These are phyloP conservation scores for Stereocaulon alpinum DNA, from an alignment of 495 filamentous ascomycete species.

Conservation along the genomic window DNA sequence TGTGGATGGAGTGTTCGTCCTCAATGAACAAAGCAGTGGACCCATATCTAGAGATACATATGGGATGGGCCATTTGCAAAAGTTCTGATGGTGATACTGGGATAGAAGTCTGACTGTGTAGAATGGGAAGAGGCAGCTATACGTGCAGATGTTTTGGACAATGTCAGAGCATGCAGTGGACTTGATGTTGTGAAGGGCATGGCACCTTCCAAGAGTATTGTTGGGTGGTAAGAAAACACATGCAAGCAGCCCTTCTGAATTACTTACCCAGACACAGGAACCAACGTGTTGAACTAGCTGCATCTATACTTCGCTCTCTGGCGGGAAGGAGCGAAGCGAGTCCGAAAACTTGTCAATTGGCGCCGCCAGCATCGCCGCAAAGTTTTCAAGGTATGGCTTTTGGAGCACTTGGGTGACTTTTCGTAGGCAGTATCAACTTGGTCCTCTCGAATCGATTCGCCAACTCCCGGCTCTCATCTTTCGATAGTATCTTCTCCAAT, in stretches of 20 bases:
- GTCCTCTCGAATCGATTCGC: constrained; percentile 14
- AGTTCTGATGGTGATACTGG: too few relatives aligned
- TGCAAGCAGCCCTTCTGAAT: too few relatives aligned
- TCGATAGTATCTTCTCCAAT: constrained; percentile 18
- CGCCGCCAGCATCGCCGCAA: constrained; percentile 37
- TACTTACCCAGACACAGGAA: too few relatives aligned
- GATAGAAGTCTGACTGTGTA: too few relatives aligned
- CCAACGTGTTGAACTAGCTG: too few relatives aligned
- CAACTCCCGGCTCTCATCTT: constrained; percentile 23
- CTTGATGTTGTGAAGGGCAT: too few relatives aligned
- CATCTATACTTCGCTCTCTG: constrained; percentile 1
- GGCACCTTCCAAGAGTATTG: too few relatives aligned
- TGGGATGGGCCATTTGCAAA: not conserved
- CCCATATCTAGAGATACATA: not conserved
- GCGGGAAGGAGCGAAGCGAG: constrained; percentile 39
- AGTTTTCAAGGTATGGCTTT: constrained; percentile 44
- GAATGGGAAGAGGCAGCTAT: too few relatives aligned
- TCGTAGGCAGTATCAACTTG: constrained; percentile 23
- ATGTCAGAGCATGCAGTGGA: too few relatives aligned
- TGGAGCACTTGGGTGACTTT: constrained; percentile 32
- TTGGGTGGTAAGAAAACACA: too few relatives aligned
- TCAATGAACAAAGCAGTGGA: not conserved
- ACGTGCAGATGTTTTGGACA: too few relatives aligned
- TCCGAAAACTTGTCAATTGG: constrained; percentile 43
- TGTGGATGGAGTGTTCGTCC: not conserved